These are phyloP conservation scores for Geosmithia flava DNA, from an alignment of 2,329 filamentous ascomycete genomes.

Conservation along the genomic window DNA sequence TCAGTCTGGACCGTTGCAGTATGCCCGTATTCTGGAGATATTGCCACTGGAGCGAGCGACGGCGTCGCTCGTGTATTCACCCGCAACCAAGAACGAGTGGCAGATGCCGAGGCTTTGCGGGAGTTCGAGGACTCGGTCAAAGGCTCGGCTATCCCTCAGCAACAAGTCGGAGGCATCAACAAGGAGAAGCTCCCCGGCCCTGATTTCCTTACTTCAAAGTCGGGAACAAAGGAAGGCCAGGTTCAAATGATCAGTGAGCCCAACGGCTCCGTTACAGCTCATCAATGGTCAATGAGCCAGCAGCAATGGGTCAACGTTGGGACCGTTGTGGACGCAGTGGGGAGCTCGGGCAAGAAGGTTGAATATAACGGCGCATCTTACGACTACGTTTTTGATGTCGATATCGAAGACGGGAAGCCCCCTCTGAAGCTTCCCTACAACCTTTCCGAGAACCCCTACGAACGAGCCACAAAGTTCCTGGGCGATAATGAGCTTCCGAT, in stretches of 20 bases:
- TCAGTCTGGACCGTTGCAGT: conserved; percentile 92
- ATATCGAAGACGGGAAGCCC: conserved; percentile 89
- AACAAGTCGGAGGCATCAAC: conserved; percentile 73
- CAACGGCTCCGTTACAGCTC: conserved; percentile 72
- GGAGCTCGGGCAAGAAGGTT: conserved; percentile 67
- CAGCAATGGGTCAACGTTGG: conserved; percentile 78
- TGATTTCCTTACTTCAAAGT: conserved; percentile 70
- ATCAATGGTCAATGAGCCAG: conserved; percentile 68
- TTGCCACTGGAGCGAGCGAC: conserved; percentile 89
- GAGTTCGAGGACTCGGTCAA: conserved; percentile 76
- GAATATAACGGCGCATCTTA: conserved; percentile 77
- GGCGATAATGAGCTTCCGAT: conserved; percentile 79
- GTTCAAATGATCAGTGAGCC: conserved; percentile 80
- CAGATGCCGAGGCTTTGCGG: conserved; percentile 53
- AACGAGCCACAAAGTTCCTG: conserved; percentile 83
- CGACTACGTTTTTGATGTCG: conserved; percentile 93
- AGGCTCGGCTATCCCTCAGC: conserved; percentile 74
- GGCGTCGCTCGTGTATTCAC: conserved; percentile 77
- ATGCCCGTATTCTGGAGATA: conserved; percentile 72
- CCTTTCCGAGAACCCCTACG: conserved; percentile 82
- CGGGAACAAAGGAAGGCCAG: conserved; percentile 92
- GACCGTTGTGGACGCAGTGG: conserved; percentile 84
- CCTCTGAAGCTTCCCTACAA: conserved; percentile 92
- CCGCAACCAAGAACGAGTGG: conserved; percentile 54
- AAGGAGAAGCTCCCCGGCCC: conserved; percentile 85